Conservation (phyloP, 805 yeast genomes). For the Brettanomyces bruxellensis region DNA sequence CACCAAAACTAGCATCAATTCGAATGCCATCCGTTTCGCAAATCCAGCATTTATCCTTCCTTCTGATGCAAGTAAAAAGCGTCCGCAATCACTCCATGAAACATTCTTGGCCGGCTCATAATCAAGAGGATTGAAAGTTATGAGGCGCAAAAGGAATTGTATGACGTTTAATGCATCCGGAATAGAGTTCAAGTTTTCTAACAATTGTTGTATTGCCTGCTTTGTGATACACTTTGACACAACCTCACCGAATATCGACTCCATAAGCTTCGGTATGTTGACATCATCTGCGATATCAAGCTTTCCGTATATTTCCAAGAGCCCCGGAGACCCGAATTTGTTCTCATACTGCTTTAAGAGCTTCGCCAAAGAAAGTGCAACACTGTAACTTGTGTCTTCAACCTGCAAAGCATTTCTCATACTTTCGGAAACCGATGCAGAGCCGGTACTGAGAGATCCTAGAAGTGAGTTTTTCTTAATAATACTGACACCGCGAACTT, state of each 20-base stretch:
- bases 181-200: constrained; percentile 17
- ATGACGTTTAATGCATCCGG: constrained; percentile 22
- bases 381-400: constrained; percentile 4
- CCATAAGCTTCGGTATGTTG: constrained; percentile 22
- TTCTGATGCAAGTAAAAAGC: constrained; percentile 11
- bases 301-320: constrained; percentile 25
- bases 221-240: constrained; percentile 34
- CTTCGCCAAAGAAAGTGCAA: constrained; percentile 2
- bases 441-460: constrained; percentile 18
- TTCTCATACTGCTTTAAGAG: constrained; percentile 5
- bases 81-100: constrained; percentile 18
- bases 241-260: constrained; percentile 30
- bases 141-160: constrained; percentile 25
- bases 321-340: constrained; percentile 31
- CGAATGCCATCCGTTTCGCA: constrained; percentile 15
- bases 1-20: constrained; percentile 19
- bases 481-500: constrained; percentile 26
- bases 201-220: constrained; percentile 28
- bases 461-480: constrained; percentile 25
- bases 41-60: constrained; percentile 12
- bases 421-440: background rate
- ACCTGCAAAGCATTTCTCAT: background rate
- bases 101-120: constrained; percentile 13
- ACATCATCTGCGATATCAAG: constrained; percentile 13
- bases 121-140: constrained; percentile 15